Evolutionary conservation across 2,329 filamentous ascomycete species (phyloP).

Genomic region (Anisogramma anomala): DNA sequence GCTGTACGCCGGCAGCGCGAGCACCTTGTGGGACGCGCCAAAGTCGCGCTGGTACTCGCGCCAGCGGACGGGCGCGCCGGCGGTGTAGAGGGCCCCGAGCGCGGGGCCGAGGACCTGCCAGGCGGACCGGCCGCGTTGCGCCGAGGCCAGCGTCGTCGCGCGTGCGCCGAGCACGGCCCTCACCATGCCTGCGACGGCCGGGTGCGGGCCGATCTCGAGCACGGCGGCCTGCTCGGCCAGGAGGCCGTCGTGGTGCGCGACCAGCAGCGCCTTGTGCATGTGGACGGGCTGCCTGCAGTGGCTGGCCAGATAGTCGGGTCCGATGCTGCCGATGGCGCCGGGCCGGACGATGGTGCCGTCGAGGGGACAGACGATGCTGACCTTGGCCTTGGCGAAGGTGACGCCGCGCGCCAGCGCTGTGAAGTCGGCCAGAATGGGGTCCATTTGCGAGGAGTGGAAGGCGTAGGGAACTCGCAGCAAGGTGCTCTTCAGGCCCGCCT

Average conservation of each 20-base stretch:
- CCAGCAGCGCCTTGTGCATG: conserved; percentile 50
- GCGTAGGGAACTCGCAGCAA: conserved; percentile 39
- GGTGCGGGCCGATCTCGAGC: conserved; percentile 65
- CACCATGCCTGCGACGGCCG: conserved; percentile 56
- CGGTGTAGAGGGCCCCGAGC: background rate
- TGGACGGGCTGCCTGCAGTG: conserved; percentile 59
- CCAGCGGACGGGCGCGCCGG: background rate
- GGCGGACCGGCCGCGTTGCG: conserved; percentile 34
- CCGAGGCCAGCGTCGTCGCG: conserved; percentile 44
- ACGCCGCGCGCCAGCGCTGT: conserved; percentile 31
- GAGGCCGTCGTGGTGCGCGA: conserved; percentile 42
- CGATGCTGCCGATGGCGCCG: too few species aligned
- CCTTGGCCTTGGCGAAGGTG: conserved; percentile 30
- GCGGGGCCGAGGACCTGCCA: conserved; percentile 1
- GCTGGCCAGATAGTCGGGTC: conserved; percentile 50
- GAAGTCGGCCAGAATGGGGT: conserved; percentile 46
- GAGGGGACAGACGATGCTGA: conserved; percentile 60
- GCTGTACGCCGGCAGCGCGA: conserved; percentile 2
- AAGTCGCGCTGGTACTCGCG: conserved; percentile 3
- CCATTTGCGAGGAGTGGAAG: conserved; percentile 42
- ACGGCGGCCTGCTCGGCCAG: conserved; percentile 56
- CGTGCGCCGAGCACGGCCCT: conserved; percentile 47
- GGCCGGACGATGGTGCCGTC: conserved; percentile 50
- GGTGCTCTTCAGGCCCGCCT: conserved; percentile 29
- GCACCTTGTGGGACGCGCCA: background rate